A percentile compares a stretch with the other conserved stretches of the same genome.
Conservation (phyloP, 331 rosid species). For the Malus hybrid region DNA sequence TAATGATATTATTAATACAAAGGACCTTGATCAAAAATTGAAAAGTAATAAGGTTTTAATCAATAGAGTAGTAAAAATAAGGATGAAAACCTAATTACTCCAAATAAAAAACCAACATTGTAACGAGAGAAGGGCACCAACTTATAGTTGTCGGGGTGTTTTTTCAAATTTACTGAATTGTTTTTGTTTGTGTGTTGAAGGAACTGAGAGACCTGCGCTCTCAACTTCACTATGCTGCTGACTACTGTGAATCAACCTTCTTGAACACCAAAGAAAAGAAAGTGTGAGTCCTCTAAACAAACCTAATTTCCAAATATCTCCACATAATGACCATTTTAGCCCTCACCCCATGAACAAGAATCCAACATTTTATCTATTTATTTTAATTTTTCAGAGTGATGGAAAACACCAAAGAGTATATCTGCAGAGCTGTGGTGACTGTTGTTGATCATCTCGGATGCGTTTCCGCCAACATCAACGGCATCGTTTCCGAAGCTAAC, state of each 20-base stretch:
- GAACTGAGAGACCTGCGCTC: conserved; percentile 59
- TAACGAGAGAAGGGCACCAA: too few relatives aligned
- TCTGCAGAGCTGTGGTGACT: conserved; percentile 67
- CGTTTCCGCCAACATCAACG: conserved; percentile 57
- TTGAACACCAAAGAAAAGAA: conserved; percentile 43
- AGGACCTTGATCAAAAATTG: too few relatives aligned
- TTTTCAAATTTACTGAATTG: neutral
- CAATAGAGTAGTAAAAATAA: too few relatives aligned
- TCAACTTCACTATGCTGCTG: conserved; percentile 77
- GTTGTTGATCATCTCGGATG: conserved; percentile 87
- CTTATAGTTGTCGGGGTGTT: neutral
- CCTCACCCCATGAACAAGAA: neutral
- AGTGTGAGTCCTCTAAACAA: conserved; percentile 33
- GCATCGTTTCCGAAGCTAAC: conserved; percentile 51
- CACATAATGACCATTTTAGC: neutral
- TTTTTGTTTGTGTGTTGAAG: conserved; percentile 24
- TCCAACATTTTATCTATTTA: neutral
- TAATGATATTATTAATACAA: too few relatives aligned
- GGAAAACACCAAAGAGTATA: conserved; percentile 74
- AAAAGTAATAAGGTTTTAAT: too few relatives aligned
- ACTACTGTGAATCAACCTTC: conserved; percentile 66
- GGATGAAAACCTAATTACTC: too few relatives aligned
- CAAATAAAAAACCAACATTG: neutral
- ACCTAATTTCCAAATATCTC: neutral
- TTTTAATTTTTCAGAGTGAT: conserved; percentile 41